phyloP scores from a whole-genome alignment of 495 filamentous ascomycete genomes.

The Sphaerosporella brunnea region DNA sequence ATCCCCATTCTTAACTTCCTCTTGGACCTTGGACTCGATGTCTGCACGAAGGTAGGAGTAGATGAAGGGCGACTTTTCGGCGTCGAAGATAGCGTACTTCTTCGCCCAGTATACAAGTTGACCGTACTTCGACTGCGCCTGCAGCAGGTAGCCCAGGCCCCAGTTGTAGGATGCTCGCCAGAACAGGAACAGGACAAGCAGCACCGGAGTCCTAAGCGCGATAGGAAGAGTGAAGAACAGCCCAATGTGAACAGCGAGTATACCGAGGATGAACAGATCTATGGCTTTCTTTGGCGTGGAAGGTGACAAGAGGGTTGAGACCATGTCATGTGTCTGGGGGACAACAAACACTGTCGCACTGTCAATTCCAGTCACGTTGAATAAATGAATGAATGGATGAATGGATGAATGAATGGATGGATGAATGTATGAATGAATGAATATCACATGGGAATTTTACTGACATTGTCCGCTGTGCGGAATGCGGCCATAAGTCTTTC shows the following conservation, averaged over 20 bases:
- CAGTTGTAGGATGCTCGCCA: constrained; percentile 86
- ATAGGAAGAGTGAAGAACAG: constrained; percentile 53
- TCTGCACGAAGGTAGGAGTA: constrained; percentile 72
- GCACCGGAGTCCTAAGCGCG: constrained; percentile 48
- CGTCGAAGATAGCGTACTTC: constrained; percentile 66
- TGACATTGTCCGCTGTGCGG: neutral
- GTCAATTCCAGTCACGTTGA: neutral
- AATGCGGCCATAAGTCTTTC: constrained; percentile 14
- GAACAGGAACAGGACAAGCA: constrained; percentile 69
- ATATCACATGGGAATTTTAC: no score
- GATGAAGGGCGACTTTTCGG: constrained; percentile 55
- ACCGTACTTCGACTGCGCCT: constrained; percentile 74
- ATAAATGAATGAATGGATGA: neutral
- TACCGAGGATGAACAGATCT: constrained; percentile 62
- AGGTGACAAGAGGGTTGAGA: constrained; percentile 90
- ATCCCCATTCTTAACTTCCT: constrained; percentile 36
- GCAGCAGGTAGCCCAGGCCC: constrained; percentile 80
- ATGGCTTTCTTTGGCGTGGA: constrained; percentile 86
- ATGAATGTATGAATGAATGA: neutral
- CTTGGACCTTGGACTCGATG: constrained; percentile 80
- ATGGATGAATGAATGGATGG: neutral
- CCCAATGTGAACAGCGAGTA: constrained; percentile 56
- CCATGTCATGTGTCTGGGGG: constrained; percentile 95
- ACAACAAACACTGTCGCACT: constrained; percentile 64
- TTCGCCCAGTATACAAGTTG: constrained; percentile 76